Evolutionary conservation across 2,329 filamentous ascomycete genomes (phyloP).

Genomic region (Acarospora socialis): DNA sequence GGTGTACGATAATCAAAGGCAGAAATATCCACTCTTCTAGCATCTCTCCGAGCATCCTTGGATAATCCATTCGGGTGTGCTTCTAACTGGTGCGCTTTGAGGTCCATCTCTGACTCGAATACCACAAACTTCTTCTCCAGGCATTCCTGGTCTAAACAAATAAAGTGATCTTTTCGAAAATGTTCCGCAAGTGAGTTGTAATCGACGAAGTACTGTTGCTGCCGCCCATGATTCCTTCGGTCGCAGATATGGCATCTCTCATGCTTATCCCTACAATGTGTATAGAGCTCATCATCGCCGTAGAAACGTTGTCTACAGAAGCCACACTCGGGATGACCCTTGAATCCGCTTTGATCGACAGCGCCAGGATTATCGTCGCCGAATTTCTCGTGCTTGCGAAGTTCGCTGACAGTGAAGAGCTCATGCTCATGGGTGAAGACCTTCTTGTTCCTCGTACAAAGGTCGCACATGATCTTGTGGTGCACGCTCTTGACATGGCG

Average conservation of each 20-base stretch:
- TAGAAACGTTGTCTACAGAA: slow-evolving; percentile 92
- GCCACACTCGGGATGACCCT: slow-evolving; percentile 82
- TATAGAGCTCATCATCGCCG: slow-evolving; percentile 85
- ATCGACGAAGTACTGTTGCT: slow-evolving; percentile 82
- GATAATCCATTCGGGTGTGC: slow-evolving; percentile 66
- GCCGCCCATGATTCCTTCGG: slow-evolving; percentile 43
- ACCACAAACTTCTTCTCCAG: slow-evolving; percentile 96
- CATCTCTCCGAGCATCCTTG: slow-evolving; percentile 72
- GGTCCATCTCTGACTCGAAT: slow-evolving; percentile 84
- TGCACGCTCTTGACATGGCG: slow-evolving; percentile 71
- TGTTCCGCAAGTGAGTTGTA: slow-evolving; percentile 78
- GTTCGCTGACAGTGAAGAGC: slow-evolving; percentile 65
- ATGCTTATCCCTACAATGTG: slow-evolving; percentile 86
- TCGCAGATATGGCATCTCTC: slow-evolving; percentile 95
- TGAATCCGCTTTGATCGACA: slow-evolving; percentile 86
- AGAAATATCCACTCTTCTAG: slow-evolving; percentile 72
- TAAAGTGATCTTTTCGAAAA: slow-evolving; percentile 74
- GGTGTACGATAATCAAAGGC: slow-evolving; percentile 65
- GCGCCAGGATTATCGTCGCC: slow-evolving; percentile 87
- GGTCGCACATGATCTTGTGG: slow-evolving; percentile 76
- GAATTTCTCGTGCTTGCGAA: slow-evolving; percentile 75
- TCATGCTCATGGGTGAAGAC: slow-evolving; percentile 98
- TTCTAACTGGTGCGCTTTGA: slow-evolving; percentile 84
- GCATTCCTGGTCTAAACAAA: slow-evolving; percentile 75
- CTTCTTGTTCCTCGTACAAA: slow-evolving; percentile 90